Percentiles rank a stretch among this genome's conserved stretches.
Conservation (phyloP, 2,329 filamentous ascomycete species). For the Epichloe brachyelytri region DNA sequence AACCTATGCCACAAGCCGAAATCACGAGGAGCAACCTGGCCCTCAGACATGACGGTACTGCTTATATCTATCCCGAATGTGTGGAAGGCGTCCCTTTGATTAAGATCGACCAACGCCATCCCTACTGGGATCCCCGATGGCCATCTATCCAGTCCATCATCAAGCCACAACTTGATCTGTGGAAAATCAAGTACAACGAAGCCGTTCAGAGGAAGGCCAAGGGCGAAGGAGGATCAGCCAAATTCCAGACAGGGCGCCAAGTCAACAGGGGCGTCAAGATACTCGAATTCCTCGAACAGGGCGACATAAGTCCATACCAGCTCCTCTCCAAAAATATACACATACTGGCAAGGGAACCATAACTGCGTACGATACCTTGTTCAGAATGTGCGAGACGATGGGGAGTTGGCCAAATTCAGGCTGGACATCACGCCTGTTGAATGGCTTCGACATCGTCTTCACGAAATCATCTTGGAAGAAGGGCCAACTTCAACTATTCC, state of each 20-base stretch:
- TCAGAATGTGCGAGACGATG: constrained; percentile 38
- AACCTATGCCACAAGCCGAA: constrained; percentile 13
- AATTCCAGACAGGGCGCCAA: constrained; percentile 42
- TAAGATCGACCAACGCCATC: constrained; percentile 35
- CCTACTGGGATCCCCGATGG: constrained; percentile 46
- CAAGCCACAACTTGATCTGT: constrained; percentile 30
- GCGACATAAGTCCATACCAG: constrained; percentile 43
- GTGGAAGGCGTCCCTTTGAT: constrained; percentile 39
- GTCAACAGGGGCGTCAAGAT: constrained; percentile 41
- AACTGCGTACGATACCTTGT: constrained; percentile 43
- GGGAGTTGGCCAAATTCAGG: constrained; percentile 40
- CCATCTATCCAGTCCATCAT: constrained; percentile 30
- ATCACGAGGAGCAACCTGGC: constrained; percentile 34
- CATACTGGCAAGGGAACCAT: constrained; percentile 25
- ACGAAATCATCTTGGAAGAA: constrained; percentile 31
- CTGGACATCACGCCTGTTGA: constrained; percentile 39
- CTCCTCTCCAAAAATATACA: constrained; percentile 40
- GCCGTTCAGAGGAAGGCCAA: constrained; percentile 20
- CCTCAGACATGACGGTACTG: constrained; percentile 34
- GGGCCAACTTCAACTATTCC: constrained; percentile 36
- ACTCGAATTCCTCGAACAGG: constrained; percentile 37
- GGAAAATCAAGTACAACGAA: constrained; percentile 33
- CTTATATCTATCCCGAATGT: constrained; percentile 38
- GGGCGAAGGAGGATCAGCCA: constrained; percentile 24
- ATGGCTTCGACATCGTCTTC: constrained; percentile 44